Base-by-base conservation (phyloP, 2,329 filamentous ascomycete species). In the Colletotrichum limetticola region DNA sequence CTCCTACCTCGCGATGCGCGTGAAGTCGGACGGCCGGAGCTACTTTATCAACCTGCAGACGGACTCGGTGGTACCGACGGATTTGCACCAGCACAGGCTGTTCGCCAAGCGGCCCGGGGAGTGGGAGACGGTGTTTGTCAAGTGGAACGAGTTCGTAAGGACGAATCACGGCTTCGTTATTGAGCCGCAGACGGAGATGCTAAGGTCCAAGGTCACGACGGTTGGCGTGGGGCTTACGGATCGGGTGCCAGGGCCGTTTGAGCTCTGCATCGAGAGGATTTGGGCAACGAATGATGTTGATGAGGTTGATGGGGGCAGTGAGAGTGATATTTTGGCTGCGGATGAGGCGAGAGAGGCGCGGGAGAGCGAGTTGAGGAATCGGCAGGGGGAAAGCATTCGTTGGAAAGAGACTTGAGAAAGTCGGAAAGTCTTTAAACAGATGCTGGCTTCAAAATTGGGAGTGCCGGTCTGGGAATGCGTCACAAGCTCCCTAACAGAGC, bases 21-120 rank as follows among this genome's bases (percentile, higher is more conserved):
- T 99, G 77, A 97, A 95, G 82, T 96, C 94, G 3, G 97, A 98
- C 80, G 95, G 95, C 19, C 89, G 97, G 72, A 93, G 94, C 78
- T 99, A 98, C 85, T 94, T 98, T 71, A 91, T 99, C 78, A 99
- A 99, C 82, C 86, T 99, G 19, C 97, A 98, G 85, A 98, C 95
- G 3, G 96, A 99, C 80, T 94, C 94, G 1, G 92, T 99, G 68
- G 94, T 98, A 60, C 94, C 95, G 12, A 96, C 95, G n/a, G 97
- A 99, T 81, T 87, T 99, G 75, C 97, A 98, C 82, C 97, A 99
- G 82, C 97, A 99, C 82, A 88, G 97, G 62, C 84, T 99, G 5
- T 97, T 95, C 77, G 89, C 93, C 9, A 92, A 92, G 78, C 90
- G 90, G 9, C 92, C 94, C 0, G 95, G 95, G 1, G 89, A 95